These are phyloP conservation scores for Eimeria acervulina DNA, from an alignment of 169 alveolate genomes.

Conservation along the genomic window DNA sequence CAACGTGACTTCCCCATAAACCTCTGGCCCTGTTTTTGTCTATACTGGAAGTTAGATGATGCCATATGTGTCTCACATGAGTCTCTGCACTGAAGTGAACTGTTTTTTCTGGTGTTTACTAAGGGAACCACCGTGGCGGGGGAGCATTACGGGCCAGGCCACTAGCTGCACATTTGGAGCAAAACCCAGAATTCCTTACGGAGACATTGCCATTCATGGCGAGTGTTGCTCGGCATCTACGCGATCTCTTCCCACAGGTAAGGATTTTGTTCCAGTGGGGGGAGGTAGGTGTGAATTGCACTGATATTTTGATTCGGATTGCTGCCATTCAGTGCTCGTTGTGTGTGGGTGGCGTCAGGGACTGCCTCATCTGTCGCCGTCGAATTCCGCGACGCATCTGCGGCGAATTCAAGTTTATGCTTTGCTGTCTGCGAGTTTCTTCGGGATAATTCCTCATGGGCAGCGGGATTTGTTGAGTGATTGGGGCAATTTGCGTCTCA, in stretches of 20 bases:
- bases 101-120: not conserved
- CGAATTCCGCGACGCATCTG: slow-evolving; percentile 35
- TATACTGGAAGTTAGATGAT: not conserved
- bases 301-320: not conserved
- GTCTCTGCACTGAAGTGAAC: not conserved
- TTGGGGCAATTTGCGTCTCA: not conserved
- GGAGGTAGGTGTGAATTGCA: not conserved
- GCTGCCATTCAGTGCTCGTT: too few species aligned
- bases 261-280: not conserved
- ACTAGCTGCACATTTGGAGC: not conserved
- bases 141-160: not conserved
- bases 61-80: not conserved
- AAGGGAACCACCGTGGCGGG: slow-evolving; percentile 10
- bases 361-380: not conserved
- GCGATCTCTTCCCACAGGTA: not conserved
- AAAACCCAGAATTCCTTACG: not conserved
- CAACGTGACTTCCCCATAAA: not conserved
- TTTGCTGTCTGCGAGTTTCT: slow-evolving; percentile 66
- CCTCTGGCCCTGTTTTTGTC: too few species aligned
- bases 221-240: slow-evolving; percentile 1
- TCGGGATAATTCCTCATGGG: slow-evolving; percentile 51
- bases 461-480: slow-evolving; percentile 46
- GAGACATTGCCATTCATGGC: not conserved
- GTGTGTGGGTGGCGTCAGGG: slow-evolving; percentile 58
- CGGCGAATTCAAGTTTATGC: slow-evolving; percentile 54